Evolutionary conservation across 1,139 yeast genomes (phyloP).

Genomic region (Saccharomycopsis hybrid): DNA sequence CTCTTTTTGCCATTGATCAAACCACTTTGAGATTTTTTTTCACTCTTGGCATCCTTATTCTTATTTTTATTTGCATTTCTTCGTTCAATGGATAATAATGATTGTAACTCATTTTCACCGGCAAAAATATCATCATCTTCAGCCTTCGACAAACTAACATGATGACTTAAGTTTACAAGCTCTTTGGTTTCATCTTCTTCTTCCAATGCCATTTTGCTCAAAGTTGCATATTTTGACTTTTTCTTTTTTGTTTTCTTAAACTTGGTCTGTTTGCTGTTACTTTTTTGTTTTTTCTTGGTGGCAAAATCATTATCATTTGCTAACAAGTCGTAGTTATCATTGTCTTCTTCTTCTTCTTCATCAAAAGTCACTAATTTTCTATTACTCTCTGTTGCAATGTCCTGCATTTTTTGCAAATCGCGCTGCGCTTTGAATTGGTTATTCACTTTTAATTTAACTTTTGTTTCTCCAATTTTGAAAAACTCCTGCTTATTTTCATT

Average conservation of each 20-base stretch:
- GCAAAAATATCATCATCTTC: conserved; percentile 28
- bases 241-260: conserved; percentile 23
- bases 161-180: conserved; percentile 12
- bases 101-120: conserved; percentile 47
- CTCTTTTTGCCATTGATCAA: conserved; percentile 31
- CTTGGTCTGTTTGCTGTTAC: conserved; percentile 21
- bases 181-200: conserved; percentile 22
- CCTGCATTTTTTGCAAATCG: conserved; percentile 8
- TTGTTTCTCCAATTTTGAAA: conserved; percentile 21
- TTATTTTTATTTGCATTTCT: conserved; percentile 24
- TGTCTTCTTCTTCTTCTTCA: conserved; percentile 30
- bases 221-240: conserved; percentile 4
- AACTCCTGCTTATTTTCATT: conserved; percentile 24
- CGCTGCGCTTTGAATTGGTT: not conserved
- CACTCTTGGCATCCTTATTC: conserved; percentile 31
- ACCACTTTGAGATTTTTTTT: no score
- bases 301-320: conserved; percentile 4
- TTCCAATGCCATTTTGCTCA: not conserved
- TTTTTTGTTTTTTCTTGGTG: conserved; percentile 1
- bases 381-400: conserved; percentile 4
- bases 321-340: not conserved
- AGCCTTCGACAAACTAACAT: conserved; percentile 19
- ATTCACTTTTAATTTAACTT: conserved; percentile 8
- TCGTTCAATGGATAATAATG: conserved; percentile 37
- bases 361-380: conserved; percentile 16